Base-by-base conservation (phyloP, 106 monocot species). In the Platanthera zijinensis region DNA sequence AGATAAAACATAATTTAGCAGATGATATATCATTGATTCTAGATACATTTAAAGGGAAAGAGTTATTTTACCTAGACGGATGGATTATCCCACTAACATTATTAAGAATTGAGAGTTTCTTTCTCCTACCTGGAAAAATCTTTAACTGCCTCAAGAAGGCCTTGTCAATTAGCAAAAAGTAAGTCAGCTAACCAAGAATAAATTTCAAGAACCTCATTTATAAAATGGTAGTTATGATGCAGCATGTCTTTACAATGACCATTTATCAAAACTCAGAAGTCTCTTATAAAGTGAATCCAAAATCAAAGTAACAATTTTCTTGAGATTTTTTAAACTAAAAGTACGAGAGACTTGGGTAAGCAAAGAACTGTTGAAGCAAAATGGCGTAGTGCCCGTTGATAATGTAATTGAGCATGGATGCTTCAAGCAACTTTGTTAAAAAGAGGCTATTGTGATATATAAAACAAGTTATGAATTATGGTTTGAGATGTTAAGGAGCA, bases 91-190 rank as follows among this genome's bases (percentile, higher is more conserved):
- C 97, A 80, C 86, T 90, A 51, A 99, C 77, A 52, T 92, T 74
- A 81, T 94, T 85, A 77, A 99, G 77, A 80, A 99, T 99, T 10
- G 97, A 78, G 74, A 94, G 64, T 77, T 92, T 94, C 71, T 73
- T 86, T 81, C 94, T 88, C 79, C 82, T 74, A 12, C 97, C 97
- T 32, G 83, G 90, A 64, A 87, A 99, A 28, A 99, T 85, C 69
- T 82, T 86, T 77, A 94, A 77, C 73, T 82, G 79, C 75, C 94
- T 92, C 86, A 99, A 75, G 70, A 94, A 88, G 76, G 97, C 89
- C 97, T 99, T 79, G 78, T 6, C 57, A 77, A 83, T 49, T 6
- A 82, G 76, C 28, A 47, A 67, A 72, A 78, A 74, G 50, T 5
- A 75, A 17, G 75, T 89, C 22, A 84, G 83, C 79, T 56, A 80